Evolutionary conservation across 2,329 filamentous ascomycete genomes (phyloP), one percentile per base, ranked within the genome.

Genomic region (Calonectria ilicicola): DNA sequence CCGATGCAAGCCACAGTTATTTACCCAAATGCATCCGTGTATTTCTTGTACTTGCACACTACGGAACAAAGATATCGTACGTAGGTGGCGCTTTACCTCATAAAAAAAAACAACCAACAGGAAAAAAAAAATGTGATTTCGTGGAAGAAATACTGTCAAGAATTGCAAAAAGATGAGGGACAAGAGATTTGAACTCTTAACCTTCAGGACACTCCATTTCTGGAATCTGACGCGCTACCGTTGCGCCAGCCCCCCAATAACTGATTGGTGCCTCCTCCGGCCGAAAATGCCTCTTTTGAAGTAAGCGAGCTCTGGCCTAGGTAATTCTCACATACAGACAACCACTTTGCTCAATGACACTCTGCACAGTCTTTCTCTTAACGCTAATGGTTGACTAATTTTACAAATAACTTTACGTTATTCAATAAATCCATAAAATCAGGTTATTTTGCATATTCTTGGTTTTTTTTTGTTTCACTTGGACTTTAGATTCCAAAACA

Each of bases 111-210:
- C 9, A 32, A 32, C 29, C n/a, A n/a, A 32, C 29, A 32, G 5
- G 27, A 35, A 35, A 14, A 8, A 32, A 53, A 51, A 53, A 12
- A 15, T 3, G 8, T 14, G 23, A 51, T 19, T 7, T 15, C 12
- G 29, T 4, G 17, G 26, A 8, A 29, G 15, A 6, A n/a, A 3
- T 8, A 29, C 6, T 51, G 17, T 7, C 1, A 38, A 23, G 2
- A n/a, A 19, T 19, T 10, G 5, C 58, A 63, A 63, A 63, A 63
- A 44, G n/a, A 27, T 63, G 58, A 63, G 58, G 58, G 58, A 63
- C 58, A 63, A 63, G 58, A 63, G 58, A 63, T 63, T 63, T 46
- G 58, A 63, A 63, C 58, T 63, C 58, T 63, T 63, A 63, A 63
- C 58, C 58, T 63, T 63, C 58, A 63, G 58, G 58, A 63, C 23